phyloP scores from a whole-genome alignment of 495 filamentous ascomycete genomes.

The Penicillium parvum region DNA sequence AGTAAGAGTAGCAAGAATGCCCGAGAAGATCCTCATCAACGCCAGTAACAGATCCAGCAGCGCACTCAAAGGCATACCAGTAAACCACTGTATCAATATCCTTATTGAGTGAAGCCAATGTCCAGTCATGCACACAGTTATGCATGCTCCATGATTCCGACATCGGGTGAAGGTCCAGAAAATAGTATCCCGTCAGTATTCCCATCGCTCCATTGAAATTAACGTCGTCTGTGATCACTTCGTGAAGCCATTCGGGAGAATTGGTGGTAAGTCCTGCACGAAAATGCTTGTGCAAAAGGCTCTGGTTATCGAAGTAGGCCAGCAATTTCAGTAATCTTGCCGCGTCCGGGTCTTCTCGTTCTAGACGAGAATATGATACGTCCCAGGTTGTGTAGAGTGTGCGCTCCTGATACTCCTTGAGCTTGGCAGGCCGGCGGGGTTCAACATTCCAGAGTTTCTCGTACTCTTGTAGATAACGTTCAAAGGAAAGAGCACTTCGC shows the following conservation, averaged over 20 bases:
- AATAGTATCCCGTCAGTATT: conserved; percentile 3
- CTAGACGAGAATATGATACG: conserved; percentile 8
- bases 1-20: not conserved
- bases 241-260: conserved; percentile 6
- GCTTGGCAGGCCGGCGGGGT: not conserved
- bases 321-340: conserved; percentile 8
- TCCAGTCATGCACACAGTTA: conserved; percentile 13
- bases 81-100: not conserved
- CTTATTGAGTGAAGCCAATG: conserved; percentile 8
- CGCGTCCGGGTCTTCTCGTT: conserved; percentile 1
- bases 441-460: conserved; percentile 7
- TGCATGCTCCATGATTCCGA: conserved; percentile 11
- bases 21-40: not conserved
- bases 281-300: conserved; percentile 3
- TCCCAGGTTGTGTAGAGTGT: conserved; percentile 10
- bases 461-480: conserved; percentile 10
- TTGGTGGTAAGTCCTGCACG: conserved; percentile 1
- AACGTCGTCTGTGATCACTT: not conserved
- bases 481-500: not conserved
- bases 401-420: conserved; percentile 3
- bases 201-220: not conserved
- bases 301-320: conserved; percentile 12
- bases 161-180: conserved; percentile 1
- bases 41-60: not conserved
- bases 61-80: conserved; percentile 9